Conservation (phyloP, 2,329 filamentous ascomycete genomes). For the Rachicladosporium sp. region DNA sequence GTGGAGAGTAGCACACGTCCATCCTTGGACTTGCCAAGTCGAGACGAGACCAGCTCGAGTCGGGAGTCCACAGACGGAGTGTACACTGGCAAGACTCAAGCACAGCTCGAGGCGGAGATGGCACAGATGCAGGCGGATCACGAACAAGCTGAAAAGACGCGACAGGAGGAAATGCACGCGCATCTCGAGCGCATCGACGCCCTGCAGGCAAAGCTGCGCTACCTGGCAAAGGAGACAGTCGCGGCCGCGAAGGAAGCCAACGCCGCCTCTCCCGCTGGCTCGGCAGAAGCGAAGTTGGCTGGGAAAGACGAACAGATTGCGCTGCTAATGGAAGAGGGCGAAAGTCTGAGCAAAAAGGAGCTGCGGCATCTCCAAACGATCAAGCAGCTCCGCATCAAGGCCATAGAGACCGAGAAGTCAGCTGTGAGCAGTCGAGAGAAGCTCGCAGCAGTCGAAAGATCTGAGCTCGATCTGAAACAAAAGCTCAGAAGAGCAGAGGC, state of each 20-base stretch:
- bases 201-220: conserved; percentile 80
- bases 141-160: conserved; percentile 41
- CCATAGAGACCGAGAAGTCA: conserved; percentile 39
- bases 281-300: conserved; percentile 63
- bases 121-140: conserved; percentile 38
- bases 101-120: conserved; percentile 33
- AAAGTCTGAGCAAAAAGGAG: conserved; percentile 74
- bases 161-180: conserved; percentile 70
- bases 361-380: conserved; percentile 72
- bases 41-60: conserved; percentile 5
- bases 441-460: conserved; percentile 53
- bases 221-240: conserved; percentile 67
- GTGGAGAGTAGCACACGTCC: conserved; percentile 15
- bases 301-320: conserved; percentile 89
- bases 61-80: conserved; percentile 18
- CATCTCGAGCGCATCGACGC: conserved; percentile 87
- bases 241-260: conserved; percentile 61
- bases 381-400: conserved; percentile 57
- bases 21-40: conserved; percentile 15
- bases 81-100: too few relatives aligned
- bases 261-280: conserved; percentile 49
- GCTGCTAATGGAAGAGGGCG: conserved; percentile 80
- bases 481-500: conserved; percentile 50
- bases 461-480: conserved; percentile 47
- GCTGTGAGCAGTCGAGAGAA: conserved; percentile 44